Percentiles rank a stretch among this genome's conserved stretches.
phyloP scores from a whole-genome alignment of 2,329 filamentous ascomycete species.

The Periglandula ipomoeae region DNA sequence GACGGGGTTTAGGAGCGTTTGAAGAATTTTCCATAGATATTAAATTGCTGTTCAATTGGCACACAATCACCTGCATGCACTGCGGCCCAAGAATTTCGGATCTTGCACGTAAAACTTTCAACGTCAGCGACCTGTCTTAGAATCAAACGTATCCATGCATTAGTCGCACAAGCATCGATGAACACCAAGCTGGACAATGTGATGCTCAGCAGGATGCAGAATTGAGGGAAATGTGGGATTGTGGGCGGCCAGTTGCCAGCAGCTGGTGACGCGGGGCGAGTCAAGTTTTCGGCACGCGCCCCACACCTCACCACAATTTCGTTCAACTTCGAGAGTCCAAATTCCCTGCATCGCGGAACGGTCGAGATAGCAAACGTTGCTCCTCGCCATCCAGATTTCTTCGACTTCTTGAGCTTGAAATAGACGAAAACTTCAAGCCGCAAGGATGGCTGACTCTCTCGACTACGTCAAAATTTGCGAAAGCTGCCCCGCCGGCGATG shows the following conservation, averaged over 20 bases:
- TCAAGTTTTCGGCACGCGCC: constrained; percentile 19
- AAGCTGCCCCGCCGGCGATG: constrained; percentile 63
- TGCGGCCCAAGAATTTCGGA: no score
- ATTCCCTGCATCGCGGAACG: constrained; percentile 20
- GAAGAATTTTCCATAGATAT: not conserved
- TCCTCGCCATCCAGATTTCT: not conserved
- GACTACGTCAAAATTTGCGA: constrained; percentile 55
- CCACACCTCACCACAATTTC: constrained; percentile 36
- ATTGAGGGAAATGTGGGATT: constrained; percentile 6
- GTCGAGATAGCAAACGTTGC: constrained; percentile 2
- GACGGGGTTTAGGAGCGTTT: not conserved
- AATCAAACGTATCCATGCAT: no score
- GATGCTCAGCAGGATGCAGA: not conserved
- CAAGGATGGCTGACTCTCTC: constrained; percentile 45
- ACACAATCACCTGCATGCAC: not conserved
- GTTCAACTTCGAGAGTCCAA: constrained; percentile 21
- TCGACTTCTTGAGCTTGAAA: not conserved
- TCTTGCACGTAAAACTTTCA: no score
- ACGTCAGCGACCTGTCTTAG: no score
- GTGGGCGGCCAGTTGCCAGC: constrained; percentile 1
- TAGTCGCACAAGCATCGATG: no score
- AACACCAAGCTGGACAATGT: no score
- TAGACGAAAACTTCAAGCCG: constrained; percentile 3
- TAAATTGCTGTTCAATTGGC: not conserved
- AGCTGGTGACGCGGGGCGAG: constrained; percentile 18